These are phyloP conservation scores for Hypoxylon sp. DNA, from an alignment of 2,329 filamentous ascomycete genomes.

Conservation along the genomic window DNA sequence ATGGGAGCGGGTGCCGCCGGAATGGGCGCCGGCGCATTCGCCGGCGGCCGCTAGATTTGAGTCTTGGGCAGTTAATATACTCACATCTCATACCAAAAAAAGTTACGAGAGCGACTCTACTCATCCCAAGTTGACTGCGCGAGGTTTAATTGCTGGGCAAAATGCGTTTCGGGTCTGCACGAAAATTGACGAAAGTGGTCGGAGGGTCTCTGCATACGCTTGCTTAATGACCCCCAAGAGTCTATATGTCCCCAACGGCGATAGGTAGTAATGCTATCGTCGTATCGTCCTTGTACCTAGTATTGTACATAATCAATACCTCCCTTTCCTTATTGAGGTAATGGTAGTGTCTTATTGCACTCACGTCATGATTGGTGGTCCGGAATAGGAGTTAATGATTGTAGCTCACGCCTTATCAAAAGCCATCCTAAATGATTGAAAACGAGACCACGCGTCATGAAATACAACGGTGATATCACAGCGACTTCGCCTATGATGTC, in stretches of 20 bases:
- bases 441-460: background rate
- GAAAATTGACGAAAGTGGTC: slow-evolving; percentile 23
- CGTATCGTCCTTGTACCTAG: slow-evolving; percentile 43
- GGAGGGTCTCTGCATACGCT: slow-evolving; percentile 26
- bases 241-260: slow-evolving; percentile 27
- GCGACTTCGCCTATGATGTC: background rate
- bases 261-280: slow-evolving; percentile 32
- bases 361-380: slow-evolving; percentile 12
- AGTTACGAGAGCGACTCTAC: slow-evolving; percentile 34
- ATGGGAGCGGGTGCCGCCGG: slow-evolving; percentile 58
- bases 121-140: slow-evolving; percentile 29
- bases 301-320: slow-evolving; percentile 45
- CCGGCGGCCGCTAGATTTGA: slow-evolving; percentile 46
- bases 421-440: background rate
- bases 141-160: slow-evolving; percentile 22
- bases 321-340: slow-evolving; percentile 36
- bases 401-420: slow-evolving; percentile 3
- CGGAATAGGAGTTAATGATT: slow-evolving; percentile 12
- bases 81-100: slow-evolving; percentile 8
- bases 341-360: slow-evolving; percentile 14
- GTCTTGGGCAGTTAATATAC: slow-evolving; percentile 14
- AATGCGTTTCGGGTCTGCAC: slow-evolving; percentile 29
- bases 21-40: slow-evolving; percentile 49
- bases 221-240: slow-evolving; percentile 18
- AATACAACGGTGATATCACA: slow-evolving; percentile 12